Conservation (phyloP, 805 yeast genomes). For the Saitoella complicata region DNA sequence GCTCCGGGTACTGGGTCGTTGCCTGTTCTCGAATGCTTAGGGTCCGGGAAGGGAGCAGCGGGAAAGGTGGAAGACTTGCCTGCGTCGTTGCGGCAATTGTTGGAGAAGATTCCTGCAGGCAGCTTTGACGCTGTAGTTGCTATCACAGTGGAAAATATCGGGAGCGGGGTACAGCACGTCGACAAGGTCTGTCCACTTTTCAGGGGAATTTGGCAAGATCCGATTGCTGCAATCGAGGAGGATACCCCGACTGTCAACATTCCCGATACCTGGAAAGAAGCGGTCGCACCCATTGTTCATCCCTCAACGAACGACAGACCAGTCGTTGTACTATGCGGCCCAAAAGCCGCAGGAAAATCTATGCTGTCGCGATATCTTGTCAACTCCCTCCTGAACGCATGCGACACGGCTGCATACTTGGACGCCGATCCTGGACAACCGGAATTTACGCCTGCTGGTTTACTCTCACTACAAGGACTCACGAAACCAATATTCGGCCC, state of each 20-base stretch:
- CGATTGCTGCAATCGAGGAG: not conserved
- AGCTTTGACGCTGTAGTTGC: slow-evolving; percentile 11
- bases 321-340: slow-evolving; percentile 34
- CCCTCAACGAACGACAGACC: not conserved
- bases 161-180: not conserved
- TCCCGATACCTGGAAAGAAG: slow-evolving; percentile 2
- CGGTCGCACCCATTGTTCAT: slow-evolving; percentile 1
- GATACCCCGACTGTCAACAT: slow-evolving; percentile 2
- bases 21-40: no score
- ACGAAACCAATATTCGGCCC: slow-evolving; percentile 25
- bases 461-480: slow-evolving; percentile 34
- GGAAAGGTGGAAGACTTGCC: no score
- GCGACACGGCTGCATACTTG: slow-evolving; percentile 24
- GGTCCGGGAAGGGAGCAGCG: no score
- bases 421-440: slow-evolving; percentile 89
- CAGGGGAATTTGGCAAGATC: slow-evolving; percentile 1
- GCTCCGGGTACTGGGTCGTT: no score
- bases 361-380: slow-evolving; percentile 42
- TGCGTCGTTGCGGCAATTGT: no score
- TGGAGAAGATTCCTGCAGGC: no score
- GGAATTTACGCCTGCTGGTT: slow-evolving; percentile 57
- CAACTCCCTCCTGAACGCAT: slow-evolving; percentile 28
- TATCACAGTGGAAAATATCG: slow-evolving; percentile 7
- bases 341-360: slow-evolving; percentile 72
- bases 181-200: slow-evolving; percentile 1